Conservation (phyloP, 2,329 filamentous ascomycete species). For the Amauroascus verrucosus region DNA sequence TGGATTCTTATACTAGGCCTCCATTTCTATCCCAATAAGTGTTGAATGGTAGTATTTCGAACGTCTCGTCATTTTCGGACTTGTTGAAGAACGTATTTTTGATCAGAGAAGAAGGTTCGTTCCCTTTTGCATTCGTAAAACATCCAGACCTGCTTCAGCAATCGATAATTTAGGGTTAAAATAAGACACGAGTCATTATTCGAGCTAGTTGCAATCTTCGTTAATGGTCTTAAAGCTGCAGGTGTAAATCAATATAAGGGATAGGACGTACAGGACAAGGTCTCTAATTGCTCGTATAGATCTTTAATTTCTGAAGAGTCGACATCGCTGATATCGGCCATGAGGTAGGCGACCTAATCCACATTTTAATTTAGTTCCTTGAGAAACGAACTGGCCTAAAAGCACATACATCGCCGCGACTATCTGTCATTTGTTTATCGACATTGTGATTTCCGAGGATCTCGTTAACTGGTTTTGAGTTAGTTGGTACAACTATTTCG, state of each 20-base stretch:
- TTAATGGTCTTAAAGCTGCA: too few relatives aligned
- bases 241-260: background rate
- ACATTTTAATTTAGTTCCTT: background rate
- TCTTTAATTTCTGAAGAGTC: conserved; percentile 71
- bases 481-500: conserved; percentile 15
- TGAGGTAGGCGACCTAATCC: conserved; percentile 70
- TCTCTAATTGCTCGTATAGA: conserved; percentile 72
- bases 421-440: conserved; percentile 97
- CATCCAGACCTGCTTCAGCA: background rate
- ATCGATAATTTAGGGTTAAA: conserved; percentile 23
- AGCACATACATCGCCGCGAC: conserved; percentile 64
- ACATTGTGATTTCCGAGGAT: conserved; percentile 93
- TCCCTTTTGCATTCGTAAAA: background rate
- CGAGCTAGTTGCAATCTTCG: conserved; percentile 31
- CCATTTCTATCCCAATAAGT: background rate
- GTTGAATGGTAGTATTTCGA: background rate
- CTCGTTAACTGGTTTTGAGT: conserved; percentile 60
- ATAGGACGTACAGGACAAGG: conserved; percentile 57
- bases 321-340: conserved; percentile 93
- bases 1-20: background rate
- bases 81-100: conserved; percentile 8
- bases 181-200: conserved; percentile 39
- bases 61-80: background rate
- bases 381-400: background rate
- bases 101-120: background rate